Base-by-base conservation (phyloP, 805 yeast genomes). In the Candida loeiensis region DNA sequence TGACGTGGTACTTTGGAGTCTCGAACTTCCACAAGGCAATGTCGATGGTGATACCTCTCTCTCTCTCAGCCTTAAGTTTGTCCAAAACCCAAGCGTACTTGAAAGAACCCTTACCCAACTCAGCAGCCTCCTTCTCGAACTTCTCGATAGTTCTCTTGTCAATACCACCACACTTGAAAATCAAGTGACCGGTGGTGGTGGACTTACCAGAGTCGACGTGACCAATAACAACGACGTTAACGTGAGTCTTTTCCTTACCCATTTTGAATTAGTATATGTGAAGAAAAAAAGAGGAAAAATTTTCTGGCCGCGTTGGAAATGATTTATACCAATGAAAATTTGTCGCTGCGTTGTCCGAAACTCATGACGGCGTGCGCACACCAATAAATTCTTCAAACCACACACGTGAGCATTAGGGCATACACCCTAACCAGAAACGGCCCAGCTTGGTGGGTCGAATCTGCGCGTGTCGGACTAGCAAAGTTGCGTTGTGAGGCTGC, bases 171-270 rank as follows among this genome's bases (percentile, higher is more conserved):
- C 96, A 90, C 91, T 89, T 89, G 95, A 72, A 90, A 71, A 90
- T 89, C 77, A 90, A 85, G 84, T 90, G 97, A 77, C 97, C 97
- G 73, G 98, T 90, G 76, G 97, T 91, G 70, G 98, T 90, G 55
- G 97, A 91, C 80, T 86, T 61, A 64, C 72, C 72, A 65, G 97
- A 90, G 79, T 91, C 98, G 97, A 93, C 98, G 95, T 91, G 98
- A 77, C 98, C 99, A 76, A 91, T 91, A 72, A 93, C 98, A 76
- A 93, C 99, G 79, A 91, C 95, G 96, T 91, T 91, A 80, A 91
- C 86, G 86, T 91, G 98, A 76, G 79, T 66, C 85, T 91, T 90
- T 68, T 82, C 96, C 77, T 88, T 88, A 82, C 96, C 96, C 95
- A 67, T 68, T 47, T 41, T 58, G 45, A 40, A 37, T 43, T 34